Evolutionary conservation across 1,284 basidiomycete genomes (phyloP).

Genomic region (Irpex lacteus): DNA sequence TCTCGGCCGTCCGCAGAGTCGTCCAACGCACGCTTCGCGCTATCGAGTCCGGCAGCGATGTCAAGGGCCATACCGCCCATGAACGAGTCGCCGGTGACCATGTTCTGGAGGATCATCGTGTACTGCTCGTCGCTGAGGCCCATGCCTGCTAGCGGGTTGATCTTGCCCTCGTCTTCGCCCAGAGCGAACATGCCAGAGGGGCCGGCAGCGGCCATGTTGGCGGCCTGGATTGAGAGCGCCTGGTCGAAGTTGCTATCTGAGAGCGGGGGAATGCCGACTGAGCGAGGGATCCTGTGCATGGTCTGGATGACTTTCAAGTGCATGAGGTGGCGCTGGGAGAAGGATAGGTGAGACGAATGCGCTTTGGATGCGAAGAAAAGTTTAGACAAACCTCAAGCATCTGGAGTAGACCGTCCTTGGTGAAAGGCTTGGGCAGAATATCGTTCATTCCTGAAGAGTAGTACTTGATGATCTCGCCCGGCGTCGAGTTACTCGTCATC

Average conservation of each 20-base stretch:
- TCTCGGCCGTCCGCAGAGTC: slow-evolving; percentile 48
- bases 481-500: slow-evolving; percentile 94
- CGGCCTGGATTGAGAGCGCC: slow-evolving; percentile 37
- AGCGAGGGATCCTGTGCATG: slow-evolving; percentile 69
- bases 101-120: slow-evolving; percentile 60
- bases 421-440: slow-evolving; percentile 96
- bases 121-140: slow-evolving; percentile 78
- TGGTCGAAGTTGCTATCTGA: slow-evolving; percentile 62
- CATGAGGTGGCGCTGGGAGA: slow-evolving; percentile 79
- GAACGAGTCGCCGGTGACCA: slow-evolving; percentile 59
- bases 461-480: slow-evolving; percentile 90
- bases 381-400: slow-evolving; percentile 72
- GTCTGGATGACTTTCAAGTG: slow-evolving; percentile 91
- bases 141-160: slow-evolving; percentile 74
- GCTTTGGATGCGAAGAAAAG: background rate
- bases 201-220: slow-evolving; percentile 17
- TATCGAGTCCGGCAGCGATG: background rate
- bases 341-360: background rate
- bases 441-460: slow-evolving; percentile 95
- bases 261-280: slow-evolving; percentile 70
- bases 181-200: slow-evolving; percentile 16
- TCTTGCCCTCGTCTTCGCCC: slow-evolving; percentile 48
- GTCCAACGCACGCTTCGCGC: slow-evolving; percentile 31
- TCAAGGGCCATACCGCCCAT: slow-evolving; percentile 31
- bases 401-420: slow-evolving; percentile 84